Conservation (phyloP, 345 rosid species). For the Cardamine resedifolia region DNA sequence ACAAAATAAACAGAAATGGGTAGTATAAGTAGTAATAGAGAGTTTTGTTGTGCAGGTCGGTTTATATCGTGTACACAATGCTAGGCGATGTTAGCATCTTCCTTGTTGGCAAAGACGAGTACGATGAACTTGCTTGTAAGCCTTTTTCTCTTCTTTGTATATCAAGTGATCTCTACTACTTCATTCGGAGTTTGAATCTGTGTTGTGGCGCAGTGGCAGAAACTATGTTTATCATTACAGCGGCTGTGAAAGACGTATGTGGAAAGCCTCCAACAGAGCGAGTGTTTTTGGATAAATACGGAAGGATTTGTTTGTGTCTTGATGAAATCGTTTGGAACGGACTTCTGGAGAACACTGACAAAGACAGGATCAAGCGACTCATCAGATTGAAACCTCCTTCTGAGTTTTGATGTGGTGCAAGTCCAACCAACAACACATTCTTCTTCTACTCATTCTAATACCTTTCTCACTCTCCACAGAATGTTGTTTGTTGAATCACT, state of each 20-base stretch:
- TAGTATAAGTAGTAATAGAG: background rate
- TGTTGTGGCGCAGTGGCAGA: constrained; percentile 63
- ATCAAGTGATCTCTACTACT: constrained; percentile 9
- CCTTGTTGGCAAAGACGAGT: constrained; percentile 93
- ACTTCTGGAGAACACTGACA: constrained; percentile 81
- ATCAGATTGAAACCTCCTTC: constrained; percentile 85
- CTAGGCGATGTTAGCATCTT: constrained; percentile 92
- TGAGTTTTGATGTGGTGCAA: constrained; percentile 49
- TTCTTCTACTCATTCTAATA: background rate
- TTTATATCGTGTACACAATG: constrained; percentile 85
- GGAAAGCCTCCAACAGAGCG: constrained; percentile 97
- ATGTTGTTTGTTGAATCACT: constrained; percentile 13
- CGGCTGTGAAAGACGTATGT: constrained; percentile 85
- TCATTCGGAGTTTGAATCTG: background rate
- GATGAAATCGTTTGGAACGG: constrained; percentile 94
- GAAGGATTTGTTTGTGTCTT: constrained; percentile 81
- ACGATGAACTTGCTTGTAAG: constrained; percentile 99
- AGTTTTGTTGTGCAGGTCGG: constrained; percentile 56
- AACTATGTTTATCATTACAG: constrained; percentile 79
- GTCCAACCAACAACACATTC: constrained; percentile 6
- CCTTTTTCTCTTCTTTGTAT: constrained; percentile 7
- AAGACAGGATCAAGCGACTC: constrained; percentile 80
- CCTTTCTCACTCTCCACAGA: background rate
- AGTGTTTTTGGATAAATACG: constrained; percentile 90
- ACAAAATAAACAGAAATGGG: background rate